Base-by-base conservation (phyloP, 305 asterid species). In the Fraxinus velutina region DNA sequence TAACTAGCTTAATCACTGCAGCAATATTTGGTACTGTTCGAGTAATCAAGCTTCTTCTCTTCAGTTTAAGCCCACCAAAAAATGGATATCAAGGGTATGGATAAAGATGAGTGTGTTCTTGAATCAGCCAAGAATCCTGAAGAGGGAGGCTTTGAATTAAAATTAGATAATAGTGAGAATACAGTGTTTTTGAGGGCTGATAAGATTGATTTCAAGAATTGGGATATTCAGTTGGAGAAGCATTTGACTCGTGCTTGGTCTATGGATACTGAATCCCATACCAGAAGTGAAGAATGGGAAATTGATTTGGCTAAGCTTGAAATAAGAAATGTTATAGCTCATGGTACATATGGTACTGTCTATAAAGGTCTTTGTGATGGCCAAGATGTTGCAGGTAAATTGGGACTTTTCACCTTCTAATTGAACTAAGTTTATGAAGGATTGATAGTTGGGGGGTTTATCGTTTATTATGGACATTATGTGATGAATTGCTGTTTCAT, bases 291-390 rank as follows among this genome's bases (percentile, higher is more conserved):
- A 64, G 93, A 85, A 22, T 92, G 97, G 95, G 94, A 89, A 70
- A 91, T 93, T 80, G 96, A 93, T 37, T 83, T 89, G 79, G 83
- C 88, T 9, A 88, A 87, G 84, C 89, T 91, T 78, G 89, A 89
- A 62, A 91, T 91, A 44, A 92, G 82, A 60, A 88, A 78, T 83
- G 93, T 88, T 21, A 88, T 92, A 8, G 92, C 97, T 86, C 92
- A 91, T 87, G 97, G 96, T 13, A 93, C 97, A 1, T 91, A 90
- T 73, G 96, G 97, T 15, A 90, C 96, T 13, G 90, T 93, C 70
- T 90, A 93, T 76, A 85, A 86, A 79, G 96, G 92, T 33, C 64
- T 88, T 81, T 91, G 92, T 81, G 92, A 89, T 81, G 84, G 80
- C 81, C 90, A 80, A 80, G 92, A 90, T 87, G 96, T 91, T 75